Evolutionary conservation across 225 moss, liverwort and hornwort genomes (phyloP).

Genomic region (Pseudisothecium myosuroides): DNA sequence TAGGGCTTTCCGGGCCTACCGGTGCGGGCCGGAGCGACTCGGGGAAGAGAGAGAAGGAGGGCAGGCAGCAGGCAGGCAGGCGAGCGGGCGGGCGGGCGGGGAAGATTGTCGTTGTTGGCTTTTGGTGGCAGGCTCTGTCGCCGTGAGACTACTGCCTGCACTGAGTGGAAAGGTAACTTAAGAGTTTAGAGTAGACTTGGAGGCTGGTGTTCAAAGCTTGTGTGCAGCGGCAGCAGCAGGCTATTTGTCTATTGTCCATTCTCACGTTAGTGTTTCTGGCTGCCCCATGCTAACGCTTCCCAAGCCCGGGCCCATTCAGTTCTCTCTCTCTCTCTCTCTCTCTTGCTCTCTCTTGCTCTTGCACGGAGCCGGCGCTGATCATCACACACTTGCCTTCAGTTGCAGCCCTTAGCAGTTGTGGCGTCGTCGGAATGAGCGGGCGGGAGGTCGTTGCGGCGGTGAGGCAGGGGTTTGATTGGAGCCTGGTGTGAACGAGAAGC

Average conservation of each 20-base stretch:
- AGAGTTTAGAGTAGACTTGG: slow-evolving; percentile 1
- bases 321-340: not conserved
- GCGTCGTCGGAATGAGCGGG: slow-evolving; percentile 6
- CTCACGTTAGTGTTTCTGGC: not conserved
- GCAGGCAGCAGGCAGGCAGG: not conserved
- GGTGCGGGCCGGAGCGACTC: slow-evolving; percentile 3
- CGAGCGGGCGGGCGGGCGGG: not conserved
- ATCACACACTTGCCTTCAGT: not conserved
- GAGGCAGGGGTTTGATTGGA: slow-evolving; percentile 17
- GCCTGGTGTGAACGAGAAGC: not conserved
- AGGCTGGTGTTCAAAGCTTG: slow-evolving; percentile 9
- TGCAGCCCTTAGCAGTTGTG: not conserved
- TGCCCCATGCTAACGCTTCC: not conserved
- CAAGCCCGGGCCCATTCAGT: not conserved
- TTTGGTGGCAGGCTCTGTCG: slow-evolving; percentile 22
- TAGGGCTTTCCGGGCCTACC: not conserved
- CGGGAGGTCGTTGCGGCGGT: not conserved
- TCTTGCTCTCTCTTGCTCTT: no score
- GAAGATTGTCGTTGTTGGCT: slow-evolving; percentile 12
- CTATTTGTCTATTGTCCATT: not conserved
- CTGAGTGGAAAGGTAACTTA: slow-evolving; percentile 7
- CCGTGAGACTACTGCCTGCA: not conserved
- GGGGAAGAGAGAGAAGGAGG: not conserved
- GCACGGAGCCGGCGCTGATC: slow-evolving; percentile 12
- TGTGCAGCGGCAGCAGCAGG: not conserved